Base-by-base conservation (phyloP, 2,329 filamentous ascomycete species). In the Corinectria fuckeliana region DNA sequence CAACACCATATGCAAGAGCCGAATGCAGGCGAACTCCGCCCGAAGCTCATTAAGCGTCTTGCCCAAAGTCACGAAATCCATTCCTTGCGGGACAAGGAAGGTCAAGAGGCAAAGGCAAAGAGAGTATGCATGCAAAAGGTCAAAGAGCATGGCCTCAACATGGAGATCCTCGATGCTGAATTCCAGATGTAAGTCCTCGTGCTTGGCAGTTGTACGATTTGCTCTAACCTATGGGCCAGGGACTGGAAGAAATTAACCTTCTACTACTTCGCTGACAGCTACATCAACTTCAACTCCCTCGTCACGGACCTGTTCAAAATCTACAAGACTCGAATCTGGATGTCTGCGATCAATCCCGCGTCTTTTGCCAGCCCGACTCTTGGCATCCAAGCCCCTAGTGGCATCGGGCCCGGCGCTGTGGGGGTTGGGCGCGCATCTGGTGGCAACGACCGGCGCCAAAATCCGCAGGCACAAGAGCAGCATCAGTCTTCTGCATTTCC, bases 191-290 rank as follows among this genome's bases (percentile, higher is more conserved):
- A 82, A 85, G 91, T 84, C 16, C n/a, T 20, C 9, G 3, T 34
- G 25, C 11, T 21, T 11, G 10, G 13, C 11, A 20, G 10, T 2
- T 3, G 25, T 26, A 36, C 28, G 9, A 23, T 28, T 36, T 14
- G n/a, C 44, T 32, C 62, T 67, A 25, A 70, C 47, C 65, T 65
- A 10, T 36, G 16, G 14, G 9, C 34, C 69, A 97, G 94, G 89
- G 95, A 99, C 75, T 97, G 93, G 88, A 97, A 98, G 79, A 99
- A 99, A 76, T 81, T 99, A 56, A 99, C 96, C 0, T 98, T 98
- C 78, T 99, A 97, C 80, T 99, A 98, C 78, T 99, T 97, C 74
- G 94, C 95, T 53, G 93, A 97, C 72, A 88, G 92, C 0, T 99
- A 99, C 75, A 97, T 99, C 82, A 98, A 98, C 79, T 99, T 99